Base-by-base conservation (phyloP, 345 rosid genomes). In the Barbarea vulgaris region DNA sequence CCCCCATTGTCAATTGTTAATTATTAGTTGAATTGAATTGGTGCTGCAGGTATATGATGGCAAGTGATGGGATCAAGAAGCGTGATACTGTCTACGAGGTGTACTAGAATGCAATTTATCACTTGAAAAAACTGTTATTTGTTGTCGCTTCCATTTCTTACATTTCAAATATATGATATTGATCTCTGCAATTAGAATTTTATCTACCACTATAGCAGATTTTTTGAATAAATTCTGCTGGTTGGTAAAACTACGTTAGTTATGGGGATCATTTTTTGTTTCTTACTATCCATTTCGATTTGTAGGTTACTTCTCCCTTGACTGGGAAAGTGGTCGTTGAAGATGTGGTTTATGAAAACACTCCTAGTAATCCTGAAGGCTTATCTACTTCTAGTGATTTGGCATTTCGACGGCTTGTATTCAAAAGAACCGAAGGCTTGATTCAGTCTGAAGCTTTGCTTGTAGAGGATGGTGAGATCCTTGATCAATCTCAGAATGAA, bases 391-490 rank as follows among this genome's bases (percentile, higher is more conserved):
- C 81, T 58, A 41, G 31, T 10, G 87, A 87, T 70, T 76, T 85
- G 80, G 68, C 80, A 66, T 90, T 88, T 73, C 90, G 98, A 5
- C 97, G 97, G 64, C 97, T 94, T 84, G 82, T 94, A 47, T 94
- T 94, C 59, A 85, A 83, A 83, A 85, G 98, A 81, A 80, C 87
- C 36, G 92, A 88, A 81, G 77, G 83, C 54, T 73, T 94, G 81
- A 89, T 94, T 68, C 98, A 94, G 79, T 94, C 98, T 64, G 98
- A 94, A 86, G 97, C 95, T 83, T 83, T 94, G 78, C 83, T 94
- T 58, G 69, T 70, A n/a, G 75, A 63, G 66, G 87, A 82, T 69
- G 85, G 42, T 37, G 75, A 76, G 62, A 64, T 15, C 67, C 58
- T 75, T 42, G 77, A 69, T 72, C 80, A 56, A 69, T 67, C 73